These are phyloP conservation scores for Colletotrichum salicis DNA, from an alignment of 2,329 filamentous ascomycete species.

Conservation along the genomic window DNA sequence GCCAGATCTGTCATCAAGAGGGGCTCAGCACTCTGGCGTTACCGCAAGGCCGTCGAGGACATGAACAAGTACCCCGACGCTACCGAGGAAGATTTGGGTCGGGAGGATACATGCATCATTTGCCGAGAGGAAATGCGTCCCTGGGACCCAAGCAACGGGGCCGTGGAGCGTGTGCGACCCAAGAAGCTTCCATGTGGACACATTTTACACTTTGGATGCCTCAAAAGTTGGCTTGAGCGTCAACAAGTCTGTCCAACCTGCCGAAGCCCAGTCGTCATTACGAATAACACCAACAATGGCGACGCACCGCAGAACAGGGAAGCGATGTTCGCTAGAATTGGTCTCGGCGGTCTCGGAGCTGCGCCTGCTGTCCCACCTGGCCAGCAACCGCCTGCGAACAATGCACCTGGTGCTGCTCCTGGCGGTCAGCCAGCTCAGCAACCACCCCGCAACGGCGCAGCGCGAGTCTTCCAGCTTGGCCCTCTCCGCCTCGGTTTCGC, in stretches of 20 bases:
- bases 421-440: slow-evolving; percentile 37
- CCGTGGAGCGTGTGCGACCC: slow-evolving; percentile 84
- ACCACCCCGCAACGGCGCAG: slow-evolving; percentile 49
- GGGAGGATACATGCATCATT: slow-evolving; percentile 96
- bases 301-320: slow-evolving; percentile 47
- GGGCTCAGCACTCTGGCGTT: slow-evolving; percentile 87
- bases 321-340: slow-evolving; percentile 47
- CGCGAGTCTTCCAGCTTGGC: slow-evolving; percentile 77
- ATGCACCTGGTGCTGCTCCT: slow-evolving; percentile 34
- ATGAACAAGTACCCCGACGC: slow-evolving; percentile 97
- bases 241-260: slow-evolving; percentile 98
- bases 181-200: slow-evolving; percentile 98
- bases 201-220: slow-evolving; percentile 91
- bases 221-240: slow-evolving; percentile 96
- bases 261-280: slow-evolving; percentile 82
- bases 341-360: slow-evolving; percentile 37
- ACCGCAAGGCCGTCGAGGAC: slow-evolving; percentile 89
- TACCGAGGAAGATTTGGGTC: slow-evolving; percentile 82
- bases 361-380: slow-evolving; percentile 40
- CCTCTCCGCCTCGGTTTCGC: slow-evolving; percentile 81
- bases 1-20: slow-evolving; percentile 91
- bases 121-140: slow-evolving; percentile 95
- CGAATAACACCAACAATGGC: slow-evolving; percentile 45
- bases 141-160: slow-evolving; percentile 72
- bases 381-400: slow-evolving; percentile 46